Conservation (phyloP, 108 stramenopile species). For the Discostella pseudostelligera region DNA sequence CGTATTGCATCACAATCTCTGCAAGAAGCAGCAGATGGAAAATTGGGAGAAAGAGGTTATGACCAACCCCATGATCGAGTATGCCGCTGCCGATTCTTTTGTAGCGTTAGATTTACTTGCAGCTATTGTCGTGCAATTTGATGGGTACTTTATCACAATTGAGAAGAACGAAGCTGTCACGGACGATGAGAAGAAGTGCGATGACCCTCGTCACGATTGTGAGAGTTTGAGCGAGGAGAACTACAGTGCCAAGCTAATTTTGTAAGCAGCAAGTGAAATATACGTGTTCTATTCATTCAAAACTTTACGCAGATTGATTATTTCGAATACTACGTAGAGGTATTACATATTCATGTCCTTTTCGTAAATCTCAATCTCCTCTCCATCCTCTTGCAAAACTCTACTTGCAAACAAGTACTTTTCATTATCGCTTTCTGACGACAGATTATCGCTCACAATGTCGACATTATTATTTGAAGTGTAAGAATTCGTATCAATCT, state of each 20-base stretch:
- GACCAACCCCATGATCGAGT: background rate
- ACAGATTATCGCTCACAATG: background rate
- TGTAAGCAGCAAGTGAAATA: too few relatives aligned
- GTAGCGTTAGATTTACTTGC: background rate
- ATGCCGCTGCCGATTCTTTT: background rate
- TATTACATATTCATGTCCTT: background rate
- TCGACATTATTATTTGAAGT: background rate
- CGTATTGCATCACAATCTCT: too few relatives aligned
- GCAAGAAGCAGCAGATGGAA: background rate
- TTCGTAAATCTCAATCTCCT: constrained; percentile 1
- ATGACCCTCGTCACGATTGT: too few relatives aligned
- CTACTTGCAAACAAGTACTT: background rate
- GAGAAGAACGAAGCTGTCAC: background rate
- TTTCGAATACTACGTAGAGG: too few relatives aligned
- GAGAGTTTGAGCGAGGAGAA: too few relatives aligned
- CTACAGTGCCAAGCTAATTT: too few relatives aligned
- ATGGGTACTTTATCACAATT: background rate
- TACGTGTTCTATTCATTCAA: too few relatives aligned
- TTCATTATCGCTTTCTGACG: background rate
- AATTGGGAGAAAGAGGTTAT: background rate
- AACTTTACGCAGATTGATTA: too few relatives aligned
- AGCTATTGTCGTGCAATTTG: background rate
- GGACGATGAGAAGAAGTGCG: background rate
- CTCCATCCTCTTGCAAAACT: constrained; percentile 1
- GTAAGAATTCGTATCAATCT: too few relatives aligned